A percentile compares a stretch with the other conserved stretches of the same genome.
These are phyloP conservation scores for Cicer bijugum DNA, from an alignment of 306 rosid species.

Conservation along the genomic window DNA sequence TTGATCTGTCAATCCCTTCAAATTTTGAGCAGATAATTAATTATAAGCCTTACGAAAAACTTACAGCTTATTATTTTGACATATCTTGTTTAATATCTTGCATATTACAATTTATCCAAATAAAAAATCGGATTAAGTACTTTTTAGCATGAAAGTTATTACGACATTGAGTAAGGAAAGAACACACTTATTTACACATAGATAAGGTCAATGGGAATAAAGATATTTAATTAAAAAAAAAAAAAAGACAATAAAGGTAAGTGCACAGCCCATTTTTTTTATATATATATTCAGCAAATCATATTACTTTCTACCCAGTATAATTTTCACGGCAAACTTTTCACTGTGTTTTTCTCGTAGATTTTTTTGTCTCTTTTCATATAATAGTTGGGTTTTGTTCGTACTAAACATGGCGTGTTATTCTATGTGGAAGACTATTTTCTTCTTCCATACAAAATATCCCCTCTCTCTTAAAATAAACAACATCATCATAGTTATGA, in stretches of 20 bases:
- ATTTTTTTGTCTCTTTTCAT: not conserved
- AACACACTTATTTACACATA: not conserved
- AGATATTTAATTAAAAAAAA: no score
- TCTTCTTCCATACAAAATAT: not conserved
- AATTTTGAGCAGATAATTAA: no score
- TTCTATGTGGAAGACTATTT: not conserved
- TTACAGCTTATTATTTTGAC: no score
- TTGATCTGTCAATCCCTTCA: not conserved
- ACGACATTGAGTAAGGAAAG: not conserved
- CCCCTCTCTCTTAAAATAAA: not conserved
- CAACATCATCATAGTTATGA: slow-evolving; percentile 4
- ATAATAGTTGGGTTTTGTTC: not conserved
- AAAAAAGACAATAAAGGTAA: not conserved
- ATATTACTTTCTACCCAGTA: not conserved
- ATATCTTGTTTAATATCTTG: no score
- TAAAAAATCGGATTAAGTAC: no score
- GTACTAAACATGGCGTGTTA: not conserved
- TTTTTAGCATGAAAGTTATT: no score
- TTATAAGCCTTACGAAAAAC: no score
- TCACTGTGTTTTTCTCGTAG: not conserved
- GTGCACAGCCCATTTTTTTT: not conserved
- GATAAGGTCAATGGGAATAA: not conserved
- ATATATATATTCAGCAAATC: not conserved
- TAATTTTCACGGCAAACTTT: not conserved
- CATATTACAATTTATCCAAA: no score